phyloP scores from a whole-genome alignment of 208 protist genomes.

The Crithidia thermophila region DNA sequence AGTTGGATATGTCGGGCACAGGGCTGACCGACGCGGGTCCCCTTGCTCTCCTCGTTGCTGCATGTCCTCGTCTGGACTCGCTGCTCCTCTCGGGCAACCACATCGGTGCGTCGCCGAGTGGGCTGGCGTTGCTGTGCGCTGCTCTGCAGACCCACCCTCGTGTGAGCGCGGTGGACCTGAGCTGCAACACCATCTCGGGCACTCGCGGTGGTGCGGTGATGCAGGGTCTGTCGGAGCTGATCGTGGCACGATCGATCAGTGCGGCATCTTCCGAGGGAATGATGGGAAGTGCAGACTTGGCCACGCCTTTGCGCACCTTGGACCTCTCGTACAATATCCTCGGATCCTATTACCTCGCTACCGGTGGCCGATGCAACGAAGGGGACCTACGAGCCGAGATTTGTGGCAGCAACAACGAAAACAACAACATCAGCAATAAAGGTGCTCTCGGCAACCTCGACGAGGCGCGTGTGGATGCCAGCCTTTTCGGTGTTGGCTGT shows the following conservation, averaged over 20 bases:
- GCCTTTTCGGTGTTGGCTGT: too few species aligned
- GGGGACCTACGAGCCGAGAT: neutral
- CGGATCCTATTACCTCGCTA: conserved; percentile 18
- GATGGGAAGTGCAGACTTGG: neutral
- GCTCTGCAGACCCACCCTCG: conserved; percentile 39
- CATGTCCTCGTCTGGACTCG: conserved; percentile 27
- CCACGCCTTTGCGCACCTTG: conserved; percentile 16
- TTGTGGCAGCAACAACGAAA: too few species aligned
- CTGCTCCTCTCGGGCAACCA: conserved; percentile 57
- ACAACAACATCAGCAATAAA: too few species aligned
- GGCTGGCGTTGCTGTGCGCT: conserved; percentile 36
- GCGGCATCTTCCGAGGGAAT: conserved; percentile 7
- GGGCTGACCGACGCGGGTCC: conserved; percentile 35
- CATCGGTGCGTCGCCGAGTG: conserved; percentile 32
- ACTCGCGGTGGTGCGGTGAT: conserved; percentile 28
- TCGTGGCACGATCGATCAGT: conserved; percentile 25
- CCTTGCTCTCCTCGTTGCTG: conserved; percentile 33
- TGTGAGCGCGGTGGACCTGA: conserved; percentile 36
- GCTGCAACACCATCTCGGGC: conserved; percentile 48
- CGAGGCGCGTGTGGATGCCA: too few species aligned
- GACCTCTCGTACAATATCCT: conserved; percentile 38
- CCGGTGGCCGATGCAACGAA: neutral
- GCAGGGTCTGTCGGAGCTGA: conserved; percentile 46
- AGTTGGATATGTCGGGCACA: conserved; percentile 33
- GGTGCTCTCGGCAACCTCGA: too few species aligned